phyloP scores from a whole-genome alignment of 139 green algal species.

The Yamagishiella unicocca region DNA sequence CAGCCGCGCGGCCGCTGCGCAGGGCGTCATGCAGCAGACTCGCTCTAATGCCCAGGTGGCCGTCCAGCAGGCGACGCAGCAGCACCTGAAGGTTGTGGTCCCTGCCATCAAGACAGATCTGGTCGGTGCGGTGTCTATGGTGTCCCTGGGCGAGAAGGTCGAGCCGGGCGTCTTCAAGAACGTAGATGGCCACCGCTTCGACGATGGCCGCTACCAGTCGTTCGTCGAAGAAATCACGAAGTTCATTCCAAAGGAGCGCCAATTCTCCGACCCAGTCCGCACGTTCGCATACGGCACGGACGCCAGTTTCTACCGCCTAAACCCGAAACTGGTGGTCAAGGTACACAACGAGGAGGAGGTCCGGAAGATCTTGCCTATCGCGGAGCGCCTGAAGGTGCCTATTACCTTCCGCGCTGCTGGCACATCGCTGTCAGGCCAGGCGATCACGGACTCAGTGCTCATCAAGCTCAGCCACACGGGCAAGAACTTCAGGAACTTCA shows the following conservation, averaged over 20 bases:
- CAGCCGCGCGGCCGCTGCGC: background rate
- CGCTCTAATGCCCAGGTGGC: constrained; percentile 39
- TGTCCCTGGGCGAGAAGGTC: constrained; percentile 57
- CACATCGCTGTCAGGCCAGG: constrained; percentile 94
- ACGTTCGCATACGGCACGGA: constrained; percentile 94
- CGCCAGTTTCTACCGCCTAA: constrained; percentile 95
- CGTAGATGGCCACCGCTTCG: constrained; percentile 66
- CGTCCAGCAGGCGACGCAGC: constrained; percentile 27
- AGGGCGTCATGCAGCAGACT: background rate
- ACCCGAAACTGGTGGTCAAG: constrained; percentile 86
- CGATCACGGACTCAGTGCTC: constrained; percentile 95
- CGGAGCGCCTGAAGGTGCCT: constrained; percentile 87
- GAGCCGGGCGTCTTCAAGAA: constrained; percentile 71
- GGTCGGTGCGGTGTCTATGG: constrained; percentile 72
- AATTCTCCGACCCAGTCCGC: constrained; percentile 91
- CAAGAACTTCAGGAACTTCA: constrained; percentile 95
- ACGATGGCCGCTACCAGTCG: constrained; percentile 92
- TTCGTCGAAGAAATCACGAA: constrained; percentile 87
- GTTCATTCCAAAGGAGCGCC: constrained; percentile 86
- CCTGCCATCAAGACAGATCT: constrained; percentile 70
- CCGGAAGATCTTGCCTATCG: constrained; percentile 88
- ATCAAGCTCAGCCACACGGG: constrained; percentile 97
- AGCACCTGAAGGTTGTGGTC: constrained; percentile 37
- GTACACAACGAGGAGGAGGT: constrained; percentile 94
- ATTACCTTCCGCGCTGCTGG: constrained; percentile 97